Evolutionary conservation across 2,329 filamentous ascomycete species (phyloP), one percentile per base, ranked within the genome.

Genomic region (Dichotomopilus funicola): DNA sequence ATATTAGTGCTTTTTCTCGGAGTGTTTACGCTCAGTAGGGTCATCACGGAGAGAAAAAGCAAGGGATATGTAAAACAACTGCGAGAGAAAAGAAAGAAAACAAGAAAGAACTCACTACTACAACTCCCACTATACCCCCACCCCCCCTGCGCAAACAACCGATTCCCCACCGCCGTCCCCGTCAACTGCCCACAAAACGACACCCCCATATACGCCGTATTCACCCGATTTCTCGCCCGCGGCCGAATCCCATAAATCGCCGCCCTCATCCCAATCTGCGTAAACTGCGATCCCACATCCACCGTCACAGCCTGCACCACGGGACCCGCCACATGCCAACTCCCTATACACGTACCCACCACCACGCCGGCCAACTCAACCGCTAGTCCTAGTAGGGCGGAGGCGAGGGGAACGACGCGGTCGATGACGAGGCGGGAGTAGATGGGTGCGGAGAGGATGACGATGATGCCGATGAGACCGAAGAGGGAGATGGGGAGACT

Each of bases 171-270:
- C 1, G 80, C 75, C 0, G 83, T 86, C 0, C 88, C 88, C 1
- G 84, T 85, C 47, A 94, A 63, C 72, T 94, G 89, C 0, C 89
- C 89, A 34, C 79, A 82, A 64, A 92, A 92, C 0, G 81, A 83
- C 6, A 79, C 77, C 0, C 91, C 78, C 89, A 92, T 94, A 65
- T 90, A 94, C 1, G 85, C 87, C 0, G 88, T 91, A 66, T 94
- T 94, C 31, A 92, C 79, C 3, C 89, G 72, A 69, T 91, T 94
- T 4, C 87, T 73, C 0, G 85, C 84, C 57, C 82, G 84, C 0
- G 88, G 83, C 52, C 87, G 85, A 27, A 92, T 82, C 1, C 74
- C 71, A 63, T 89, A 91, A 19, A 94, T 87, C 4, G 81, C 78
- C 0, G 78, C 77, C 0, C 89, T 74, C 63, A 91, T 91, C 1